These are phyloP conservation scores for Teratosphaeriaceae sp. DNA, from an alignment of 2,329 filamentous ascomycete genomes.

Conservation along the genomic window DNA sequence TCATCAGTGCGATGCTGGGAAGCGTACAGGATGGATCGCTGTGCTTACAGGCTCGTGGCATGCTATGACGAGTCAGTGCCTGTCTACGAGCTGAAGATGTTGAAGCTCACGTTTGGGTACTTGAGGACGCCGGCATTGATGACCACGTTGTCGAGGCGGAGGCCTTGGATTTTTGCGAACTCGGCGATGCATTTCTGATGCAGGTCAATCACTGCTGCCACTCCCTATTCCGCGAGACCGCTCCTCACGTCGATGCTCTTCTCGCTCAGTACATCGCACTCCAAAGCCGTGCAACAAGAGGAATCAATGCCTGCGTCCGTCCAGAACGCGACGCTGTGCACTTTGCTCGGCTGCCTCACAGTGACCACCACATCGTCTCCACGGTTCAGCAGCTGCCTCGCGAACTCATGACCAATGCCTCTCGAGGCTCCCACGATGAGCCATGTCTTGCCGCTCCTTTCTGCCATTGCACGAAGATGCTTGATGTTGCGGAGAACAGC, in stretches of 20 bases:
- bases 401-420: conserved; percentile 48
- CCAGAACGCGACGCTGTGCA: conserved; percentile 17
- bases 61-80: conserved; percentile 30
- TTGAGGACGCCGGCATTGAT: conserved; percentile 51
- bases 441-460: conserved; percentile 32
- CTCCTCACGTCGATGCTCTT: conserved; percentile 47
- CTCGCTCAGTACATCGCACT: conserved; percentile 48
- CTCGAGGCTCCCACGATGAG: conserved; percentile 41
- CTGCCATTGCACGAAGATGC: background rate
- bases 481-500: no score
- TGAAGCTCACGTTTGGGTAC: conserved; percentile 53
- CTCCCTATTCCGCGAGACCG: no score
- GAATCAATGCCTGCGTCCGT: conserved; percentile 2
- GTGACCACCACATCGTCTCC: conserved; percentile 48
- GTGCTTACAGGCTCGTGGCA: conserved; percentile 44
- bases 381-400: conserved; percentile 41
- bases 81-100: no score
- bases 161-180: conserved; percentile 33
- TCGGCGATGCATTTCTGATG: conserved; percentile 37
- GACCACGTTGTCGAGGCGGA: conserved; percentile 49
- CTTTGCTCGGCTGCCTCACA: conserved; percentile 35
- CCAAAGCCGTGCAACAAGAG: conserved; percentile 9
- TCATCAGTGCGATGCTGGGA: no score
- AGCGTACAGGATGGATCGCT: no score
- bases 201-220: background rate